phyloP scores from a whole-genome alignment of 345 rosid species.

The Populus euphratica region DNA sequence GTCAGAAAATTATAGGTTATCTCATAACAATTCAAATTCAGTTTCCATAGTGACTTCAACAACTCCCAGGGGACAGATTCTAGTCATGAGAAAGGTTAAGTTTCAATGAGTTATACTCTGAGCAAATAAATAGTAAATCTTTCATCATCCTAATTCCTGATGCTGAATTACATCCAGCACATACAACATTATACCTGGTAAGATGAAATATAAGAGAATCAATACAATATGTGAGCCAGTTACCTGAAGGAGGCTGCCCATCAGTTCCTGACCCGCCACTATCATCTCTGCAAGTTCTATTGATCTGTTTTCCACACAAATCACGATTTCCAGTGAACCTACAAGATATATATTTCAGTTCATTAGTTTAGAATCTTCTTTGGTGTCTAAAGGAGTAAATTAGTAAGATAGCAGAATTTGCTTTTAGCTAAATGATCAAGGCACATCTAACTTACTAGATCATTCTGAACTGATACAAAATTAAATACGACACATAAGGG shows the following conservation, averaged over 20 bases:
- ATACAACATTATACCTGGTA: not conserved
- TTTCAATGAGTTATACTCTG: not conserved
- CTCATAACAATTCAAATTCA: not conserved
- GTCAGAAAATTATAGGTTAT: constrained; percentile 1
- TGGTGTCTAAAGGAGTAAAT: not conserved
- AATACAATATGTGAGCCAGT: constrained; percentile 6
- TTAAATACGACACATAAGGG: constrained; percentile 6
- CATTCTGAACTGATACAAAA: constrained; percentile 1
- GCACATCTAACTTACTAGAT: not conserved
- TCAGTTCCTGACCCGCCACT: constrained; percentile 44
- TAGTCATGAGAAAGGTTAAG: not conserved
- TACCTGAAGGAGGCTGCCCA: constrained; percentile 56
- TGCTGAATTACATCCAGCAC: not conserved
- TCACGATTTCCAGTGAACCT: constrained; percentile 77
- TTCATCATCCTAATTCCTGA: not conserved
- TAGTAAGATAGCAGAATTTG: not conserved
- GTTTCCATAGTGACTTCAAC: not conserved
- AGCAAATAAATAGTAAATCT: not conserved
- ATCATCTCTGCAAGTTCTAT: constrained; percentile 51
- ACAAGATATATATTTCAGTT: constrained; percentile 24
- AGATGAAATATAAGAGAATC: constrained; percentile 8
- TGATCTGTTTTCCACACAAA: constrained; percentile 84
- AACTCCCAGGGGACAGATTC: not conserved
- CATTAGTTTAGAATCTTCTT: not conserved
- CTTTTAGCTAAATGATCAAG: constrained; percentile 1